Conservation (phyloP, 805 yeast species). For the Saccharomyces jurei region DNA sequence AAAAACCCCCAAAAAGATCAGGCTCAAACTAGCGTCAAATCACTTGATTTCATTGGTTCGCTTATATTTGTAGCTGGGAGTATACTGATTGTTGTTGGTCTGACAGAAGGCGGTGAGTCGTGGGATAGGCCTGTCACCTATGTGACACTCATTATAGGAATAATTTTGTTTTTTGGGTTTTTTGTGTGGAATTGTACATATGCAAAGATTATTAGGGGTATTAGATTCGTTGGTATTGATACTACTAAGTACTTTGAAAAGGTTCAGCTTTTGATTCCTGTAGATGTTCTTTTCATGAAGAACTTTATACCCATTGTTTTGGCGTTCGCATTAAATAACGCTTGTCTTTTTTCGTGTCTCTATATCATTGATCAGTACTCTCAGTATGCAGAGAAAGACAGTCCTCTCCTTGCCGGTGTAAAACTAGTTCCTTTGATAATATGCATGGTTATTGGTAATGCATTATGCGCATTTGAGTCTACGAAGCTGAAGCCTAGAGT, state of each 20-base stretch:
- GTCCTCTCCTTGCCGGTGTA: constrained; percentile 32
- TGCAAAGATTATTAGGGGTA: constrained; percentile 9
- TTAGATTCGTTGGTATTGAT: constrained; percentile 2
- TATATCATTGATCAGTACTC: constrained; percentile 23
- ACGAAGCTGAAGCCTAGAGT: constrained; percentile 20
- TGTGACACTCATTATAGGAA: constrained; percentile 36
- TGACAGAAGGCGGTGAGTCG: constrained; percentile 38
- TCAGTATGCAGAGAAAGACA: constrained; percentile 19
- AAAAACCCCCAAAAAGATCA: constrained; percentile 15
- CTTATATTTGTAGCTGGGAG: constrained; percentile 30
- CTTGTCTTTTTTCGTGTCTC: constrained; percentile 16
- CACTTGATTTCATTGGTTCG: constrained; percentile 33
- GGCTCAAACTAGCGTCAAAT: constrained; percentile 13
- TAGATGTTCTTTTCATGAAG: constrained; percentile 18
- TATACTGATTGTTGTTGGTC: constrained; percentile 35
- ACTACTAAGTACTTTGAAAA: constrained; percentile 3
- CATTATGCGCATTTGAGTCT: constrained; percentile 16
- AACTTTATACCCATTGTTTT: constrained; percentile 21
- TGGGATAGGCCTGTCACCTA: constrained; percentile 38
- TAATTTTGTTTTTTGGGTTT: constrained; percentile 25
- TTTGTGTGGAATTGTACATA: constrained; percentile 27
- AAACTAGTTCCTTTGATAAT: constrained; percentile 31
- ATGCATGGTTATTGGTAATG: constrained; percentile 27
- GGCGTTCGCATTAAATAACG: constrained; percentile 16
- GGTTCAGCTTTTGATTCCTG: constrained; percentile 22